These are phyloP conservation scores for Rhododendron ovatum DNA, from an alignment of 148 eudicot species.

Conservation along the genomic window DNA sequence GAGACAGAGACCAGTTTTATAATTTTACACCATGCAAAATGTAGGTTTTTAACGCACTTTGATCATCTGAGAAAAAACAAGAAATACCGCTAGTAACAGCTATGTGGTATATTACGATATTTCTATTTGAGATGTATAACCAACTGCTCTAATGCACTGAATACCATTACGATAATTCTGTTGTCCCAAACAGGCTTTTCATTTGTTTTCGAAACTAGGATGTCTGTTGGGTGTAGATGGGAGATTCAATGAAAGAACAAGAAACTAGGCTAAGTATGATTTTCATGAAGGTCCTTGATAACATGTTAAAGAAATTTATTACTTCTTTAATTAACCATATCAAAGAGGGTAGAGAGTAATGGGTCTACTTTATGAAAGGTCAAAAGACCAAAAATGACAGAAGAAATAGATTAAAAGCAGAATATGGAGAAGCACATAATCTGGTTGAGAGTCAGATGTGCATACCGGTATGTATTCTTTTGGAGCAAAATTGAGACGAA, in stretches of 20 bases:
- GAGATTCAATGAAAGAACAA: not conserved
- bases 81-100: not conserved
- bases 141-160: not conserved
- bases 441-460: not conserved
- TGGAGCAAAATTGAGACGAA: slow-evolving; percentile 55
- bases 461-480: slow-evolving; percentile 58
- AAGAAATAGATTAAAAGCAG: not conserved
- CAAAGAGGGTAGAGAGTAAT: not conserved
- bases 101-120: too few relatives aligned
- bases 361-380: not conserved
- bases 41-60: not conserved
- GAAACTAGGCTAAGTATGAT: not conserved
- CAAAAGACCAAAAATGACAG: not conserved
- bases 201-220: not conserved
- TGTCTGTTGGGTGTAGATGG: not conserved
- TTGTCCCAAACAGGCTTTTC: not conserved
- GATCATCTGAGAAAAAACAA: not conserved
- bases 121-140: not conserved
- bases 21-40: not conserved
- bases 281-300: not conserved
- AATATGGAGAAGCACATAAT: not conserved
- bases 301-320: not conserved
- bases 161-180: not conserved
- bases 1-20: not conserved
- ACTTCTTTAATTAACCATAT: not conserved